Percentiles rank a stretch among this genome's conserved stretches.
Conservation (phyloP, 208 protist species). For the Leishmania amazonensis region DNA sequence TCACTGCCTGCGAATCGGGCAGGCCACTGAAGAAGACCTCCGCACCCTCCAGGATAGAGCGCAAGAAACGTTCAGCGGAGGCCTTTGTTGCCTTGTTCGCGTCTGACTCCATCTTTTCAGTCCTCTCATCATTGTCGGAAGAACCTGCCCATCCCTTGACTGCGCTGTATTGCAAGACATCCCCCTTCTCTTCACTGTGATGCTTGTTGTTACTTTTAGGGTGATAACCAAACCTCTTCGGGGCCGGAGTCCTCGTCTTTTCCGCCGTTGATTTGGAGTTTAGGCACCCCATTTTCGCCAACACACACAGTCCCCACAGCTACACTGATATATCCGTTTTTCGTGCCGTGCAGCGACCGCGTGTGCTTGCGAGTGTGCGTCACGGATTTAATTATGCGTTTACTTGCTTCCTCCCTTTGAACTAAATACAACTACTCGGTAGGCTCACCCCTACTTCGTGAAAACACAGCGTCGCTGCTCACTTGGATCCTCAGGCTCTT, state of each 20-base stretch:
- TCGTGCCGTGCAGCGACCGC: background rate
- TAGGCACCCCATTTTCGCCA: conserved; percentile 50
- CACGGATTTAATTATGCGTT: background rate
- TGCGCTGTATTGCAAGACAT: conserved; percentile 9
- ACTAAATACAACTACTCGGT: background rate
- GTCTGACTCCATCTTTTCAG: conserved; percentile 14
- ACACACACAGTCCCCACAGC: background rate
- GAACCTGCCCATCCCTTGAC: conserved; percentile 7
- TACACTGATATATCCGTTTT: background rate
- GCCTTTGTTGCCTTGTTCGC: conserved; percentile 24
- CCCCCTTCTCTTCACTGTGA: conserved; percentile 1
- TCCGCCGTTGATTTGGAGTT: conserved; percentile 51
- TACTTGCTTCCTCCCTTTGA: background rate
- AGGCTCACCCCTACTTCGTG: background rate
- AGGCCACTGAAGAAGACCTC: conserved; percentile 64
- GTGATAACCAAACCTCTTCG: conserved; percentile 5
- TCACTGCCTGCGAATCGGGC: conserved; percentile 47
- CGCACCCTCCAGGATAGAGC: conserved; percentile 58
- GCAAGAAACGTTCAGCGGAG: conserved; percentile 56
- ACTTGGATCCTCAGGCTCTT: background rate
- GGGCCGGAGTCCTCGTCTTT: conserved; percentile 25
- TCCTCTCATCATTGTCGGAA: conserved; percentile 4
- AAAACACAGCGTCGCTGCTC: background rate
- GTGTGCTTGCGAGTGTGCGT: background rate
- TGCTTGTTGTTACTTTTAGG: conserved; percentile 10